Conservation (phyloP, 225 moss, liverwort and hornwort species). For the Takakia lepidozioides region DNA sequence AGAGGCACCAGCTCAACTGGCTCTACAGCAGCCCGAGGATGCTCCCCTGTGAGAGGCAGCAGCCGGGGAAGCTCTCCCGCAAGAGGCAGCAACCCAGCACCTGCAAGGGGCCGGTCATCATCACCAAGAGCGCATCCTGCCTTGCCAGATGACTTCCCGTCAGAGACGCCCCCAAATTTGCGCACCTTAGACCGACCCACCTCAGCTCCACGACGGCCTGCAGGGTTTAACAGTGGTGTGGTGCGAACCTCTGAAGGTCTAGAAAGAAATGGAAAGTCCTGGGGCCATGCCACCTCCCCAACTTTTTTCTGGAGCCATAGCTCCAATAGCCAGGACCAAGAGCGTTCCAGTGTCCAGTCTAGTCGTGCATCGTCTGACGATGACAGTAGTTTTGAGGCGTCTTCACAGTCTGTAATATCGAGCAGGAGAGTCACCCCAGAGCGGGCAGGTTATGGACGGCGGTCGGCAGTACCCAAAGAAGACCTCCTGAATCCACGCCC, state of each 20-base stretch:
- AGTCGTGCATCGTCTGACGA: constrained; percentile 35
- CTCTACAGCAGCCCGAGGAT: constrained; percentile 18
- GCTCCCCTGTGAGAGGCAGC: constrained; percentile 16
- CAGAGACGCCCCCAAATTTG: constrained; percentile 31
- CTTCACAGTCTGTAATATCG: constrained; percentile 30
- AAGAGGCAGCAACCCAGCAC: constrained; percentile 22
- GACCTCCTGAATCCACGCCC: constrained; percentile 14
- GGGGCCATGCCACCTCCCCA: too few species aligned
- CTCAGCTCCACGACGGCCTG: constrained; percentile 31
- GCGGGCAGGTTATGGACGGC: constrained; percentile 6
- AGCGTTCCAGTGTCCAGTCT: constrained; percentile 3
- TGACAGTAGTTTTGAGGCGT: constrained; percentile 38
- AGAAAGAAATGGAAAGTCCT: too few species aligned
- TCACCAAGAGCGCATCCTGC: constrained; percentile 39
- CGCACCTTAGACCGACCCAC: constrained; percentile 40
- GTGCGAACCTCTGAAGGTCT: too few species aligned
- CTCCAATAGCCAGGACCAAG: constrained; percentile 9
- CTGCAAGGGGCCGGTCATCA: constrained; percentile 20
- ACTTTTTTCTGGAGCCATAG: constrained; percentile 16
- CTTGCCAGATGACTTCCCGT: constrained; percentile 22
- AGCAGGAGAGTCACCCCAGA: constrained; percentile 27
- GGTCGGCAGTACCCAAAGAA: constrained; percentile 9
- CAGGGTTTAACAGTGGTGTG: too few species aligned
- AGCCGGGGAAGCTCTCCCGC: constrained; percentile 22
- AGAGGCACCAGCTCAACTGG: constrained; percentile 37